These are phyloP conservation scores for Cyberlindnera samutprakarnensis DNA, from an alignment of 805 yeast species.

Conservation along the genomic window DNA sequence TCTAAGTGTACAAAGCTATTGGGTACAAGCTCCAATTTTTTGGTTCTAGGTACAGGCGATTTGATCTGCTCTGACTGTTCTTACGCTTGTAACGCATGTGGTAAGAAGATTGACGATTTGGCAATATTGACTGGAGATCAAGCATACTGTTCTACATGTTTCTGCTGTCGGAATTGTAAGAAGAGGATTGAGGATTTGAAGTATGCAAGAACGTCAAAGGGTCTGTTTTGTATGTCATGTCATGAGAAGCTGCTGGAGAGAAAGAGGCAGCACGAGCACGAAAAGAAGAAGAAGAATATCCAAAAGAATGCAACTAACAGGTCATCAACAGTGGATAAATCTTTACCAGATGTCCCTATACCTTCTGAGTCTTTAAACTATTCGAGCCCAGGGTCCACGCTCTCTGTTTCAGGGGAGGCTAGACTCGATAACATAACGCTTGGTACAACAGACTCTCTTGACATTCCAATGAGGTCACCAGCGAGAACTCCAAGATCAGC, in stretches of 20 bases:
- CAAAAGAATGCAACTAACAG: no score
- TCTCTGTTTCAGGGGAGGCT: slow-evolving; percentile 11
- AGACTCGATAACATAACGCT: slow-evolving; percentile 3
- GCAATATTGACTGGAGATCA: slow-evolving; percentile 94
- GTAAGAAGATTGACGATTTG: slow-evolving; percentile 80
- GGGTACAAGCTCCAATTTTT: slow-evolving; percentile 82
- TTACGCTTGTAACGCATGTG: slow-evolving; percentile 82
- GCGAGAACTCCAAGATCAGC: slow-evolving; percentile 5
- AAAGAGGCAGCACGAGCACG: slow-evolving; percentile 54
- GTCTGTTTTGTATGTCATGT: slow-evolving; percentile 87
- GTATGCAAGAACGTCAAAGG: slow-evolving; percentile 90
- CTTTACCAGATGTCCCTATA: slow-evolving; percentile 18
- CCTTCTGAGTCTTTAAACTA: slow-evolving; percentile 1
- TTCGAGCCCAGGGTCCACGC: slow-evolving; percentile 6
- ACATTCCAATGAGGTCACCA: slow-evolving; percentile 20
- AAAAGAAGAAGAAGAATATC: slow-evolving; percentile 18
- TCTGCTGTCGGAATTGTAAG: slow-evolving; percentile 83
- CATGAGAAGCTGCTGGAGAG: slow-evolving; percentile 77
- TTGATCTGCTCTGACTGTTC: slow-evolving; percentile 87
- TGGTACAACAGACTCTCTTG: slow-evolving; percentile 2
- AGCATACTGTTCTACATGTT: slow-evolving; percentile 88
- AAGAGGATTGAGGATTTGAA: slow-evolving; percentile 78
- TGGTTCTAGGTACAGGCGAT: slow-evolving; percentile 89
- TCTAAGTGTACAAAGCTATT: slow-evolving; percentile 71
- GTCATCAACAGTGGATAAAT: slow-evolving; percentile 9